Conservation (phyloP, 345 rosid genomes). For the Linum tenue region DNA sequence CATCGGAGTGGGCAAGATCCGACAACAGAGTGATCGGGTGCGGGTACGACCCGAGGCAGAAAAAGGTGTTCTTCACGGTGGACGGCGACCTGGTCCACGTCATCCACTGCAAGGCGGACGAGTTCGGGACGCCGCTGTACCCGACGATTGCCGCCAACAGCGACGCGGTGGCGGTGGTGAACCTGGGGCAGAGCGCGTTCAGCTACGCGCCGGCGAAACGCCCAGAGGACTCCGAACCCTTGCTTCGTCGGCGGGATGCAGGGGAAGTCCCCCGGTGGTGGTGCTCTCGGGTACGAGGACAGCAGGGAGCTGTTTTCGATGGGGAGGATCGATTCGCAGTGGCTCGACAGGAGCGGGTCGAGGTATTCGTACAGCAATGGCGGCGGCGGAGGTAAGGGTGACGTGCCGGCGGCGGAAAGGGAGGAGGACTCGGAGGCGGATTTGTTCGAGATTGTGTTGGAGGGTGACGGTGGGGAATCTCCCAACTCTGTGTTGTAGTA, state of each 20-base stretch:
- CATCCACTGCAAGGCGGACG: constrained; percentile 48
- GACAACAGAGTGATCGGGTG: constrained; percentile 49
- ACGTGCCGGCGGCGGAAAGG: constrained; percentile 1
- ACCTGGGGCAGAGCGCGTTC: constrained; percentile 54
- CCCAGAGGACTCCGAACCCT: constrained; percentile 50
- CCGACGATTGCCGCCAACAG: constrained; percentile 51
- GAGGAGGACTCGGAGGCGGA: constrained; percentile 90
- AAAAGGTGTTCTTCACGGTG: constrained; percentile 54
- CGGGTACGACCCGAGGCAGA: constrained; percentile 54
- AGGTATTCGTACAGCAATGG: constrained; percentile 26
- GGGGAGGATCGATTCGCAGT: constrained; percentile 81
- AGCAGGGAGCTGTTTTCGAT: constrained; percentile 83
- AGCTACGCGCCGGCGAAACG: constrained; percentile 45
- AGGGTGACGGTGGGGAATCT: constrained; percentile 28
- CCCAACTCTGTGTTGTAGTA: constrained; percentile 28
- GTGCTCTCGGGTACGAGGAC: constrained; percentile 46
- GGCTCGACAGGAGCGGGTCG: constrained; percentile 42
- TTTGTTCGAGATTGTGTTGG: constrained; percentile 76
- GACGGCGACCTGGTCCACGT: constrained; percentile 42
- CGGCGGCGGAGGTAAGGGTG: constrained; percentile 8
- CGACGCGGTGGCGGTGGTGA: constrained; percentile 37
- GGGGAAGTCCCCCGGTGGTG: constrained; percentile 26
- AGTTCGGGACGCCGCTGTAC: constrained; percentile 49
- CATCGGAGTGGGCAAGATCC: constrained; percentile 34
- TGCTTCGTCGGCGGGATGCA: constrained; percentile 44